Base-by-base conservation (phyloP, 805 yeast species). In the Cyberlindnera galapagoensis region DNA sequence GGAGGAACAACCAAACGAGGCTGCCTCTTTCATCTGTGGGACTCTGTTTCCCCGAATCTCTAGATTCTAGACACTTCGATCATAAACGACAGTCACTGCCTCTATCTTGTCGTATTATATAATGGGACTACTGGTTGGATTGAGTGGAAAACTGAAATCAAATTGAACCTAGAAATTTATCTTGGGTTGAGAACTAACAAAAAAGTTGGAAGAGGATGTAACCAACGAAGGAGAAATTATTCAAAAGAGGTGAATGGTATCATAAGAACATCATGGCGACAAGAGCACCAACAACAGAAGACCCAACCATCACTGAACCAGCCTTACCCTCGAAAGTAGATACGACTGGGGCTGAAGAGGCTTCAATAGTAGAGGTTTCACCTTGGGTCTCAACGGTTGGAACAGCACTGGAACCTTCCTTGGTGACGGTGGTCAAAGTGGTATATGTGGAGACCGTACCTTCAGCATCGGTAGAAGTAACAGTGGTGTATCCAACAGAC, bases 311-410 rank as follows among this genome's bases (percentile, higher is more conserved):
- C 13, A 29, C n/a, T 15, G 26, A 11, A 12, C 21, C 26, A 18
- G 26, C 32, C 21, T 17, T 16, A n/a, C 36, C 36, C 14, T 33
- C 32, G 18, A 28, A 28, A 20, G 32, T 28, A 12, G 36, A 33
- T 17, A 33, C 9, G 13, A 16, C 21, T n/a, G 10, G 24, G 13
- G 7, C 18, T 15, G 37, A 27, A 15, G 33, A 11, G 15, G 31
- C 17, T 9, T 26, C 29, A 17, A 28, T 22, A 10, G 22, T 17
- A 11, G 20, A 11, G 28, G 20, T 25, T 7, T 7, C 24, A 12
- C 19, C 27, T n/a, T 26, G 29, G 17, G 23, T 16, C 11, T 24
- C 24, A 9, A 32, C 28, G 14, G 14, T 11, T 14, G 17, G 27
- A 22, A 24, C 13, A 21, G 24, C 12, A 3, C 20, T 25, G 5